Base-by-base conservation (phyloP, 1,284 basidiomycete species). In the Kwoniella shivajii region DNA sequence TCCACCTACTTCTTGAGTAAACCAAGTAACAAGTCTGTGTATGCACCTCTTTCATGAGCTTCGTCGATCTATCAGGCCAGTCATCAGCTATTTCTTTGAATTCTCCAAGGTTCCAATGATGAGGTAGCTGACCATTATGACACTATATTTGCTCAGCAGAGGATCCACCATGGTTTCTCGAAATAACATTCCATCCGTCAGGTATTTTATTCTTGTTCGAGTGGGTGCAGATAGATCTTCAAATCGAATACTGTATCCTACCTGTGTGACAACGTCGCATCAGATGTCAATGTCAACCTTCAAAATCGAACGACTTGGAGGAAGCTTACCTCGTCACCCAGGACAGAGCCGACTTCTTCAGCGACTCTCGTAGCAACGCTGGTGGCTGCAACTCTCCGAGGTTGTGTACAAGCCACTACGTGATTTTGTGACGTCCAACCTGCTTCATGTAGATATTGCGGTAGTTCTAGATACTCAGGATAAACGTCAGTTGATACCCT, bases 11-110 rank as follows among this genome's bases (percentile, higher is more conserved):
- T 94, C 82, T 96, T 96, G 38, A 97, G 78, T 22, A 98, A 81
- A 0, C 96, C 95, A 3, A 99, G 82, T 5, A 99, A 80, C 53
- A 99, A 80, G 74, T 99, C 96, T 0, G 95, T 97, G 67, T 96
- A 91, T 20, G 97, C 82, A 57, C 91, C 93, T 24, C 95, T 83
- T 74, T 99, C 96, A 78, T 99, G 95, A 1, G 92, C 95, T 80
- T 99, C 96, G 69, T 99, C 96, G 49, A 94, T 86, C 91, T 94
- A n/a, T n/a, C n/a, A n/a, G n/a, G n/a, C n/a, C n/a, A n/a, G n/a
- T n/a, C n/a, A n/a, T 62, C 24, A 50, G 51, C 38, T 37, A 10
- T 18, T 18, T 36, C 20, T n/a, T n/a, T n/a, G n/a, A n/a, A n/a
- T n/a, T n/a, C n/a, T n/a, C n/a, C n/a, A n/a, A n/a, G n/a, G 36